Evolutionary conservation across 352 stramenopile genomes (phyloP).

Genomic region (Peronospora belbahrii): DNA sequence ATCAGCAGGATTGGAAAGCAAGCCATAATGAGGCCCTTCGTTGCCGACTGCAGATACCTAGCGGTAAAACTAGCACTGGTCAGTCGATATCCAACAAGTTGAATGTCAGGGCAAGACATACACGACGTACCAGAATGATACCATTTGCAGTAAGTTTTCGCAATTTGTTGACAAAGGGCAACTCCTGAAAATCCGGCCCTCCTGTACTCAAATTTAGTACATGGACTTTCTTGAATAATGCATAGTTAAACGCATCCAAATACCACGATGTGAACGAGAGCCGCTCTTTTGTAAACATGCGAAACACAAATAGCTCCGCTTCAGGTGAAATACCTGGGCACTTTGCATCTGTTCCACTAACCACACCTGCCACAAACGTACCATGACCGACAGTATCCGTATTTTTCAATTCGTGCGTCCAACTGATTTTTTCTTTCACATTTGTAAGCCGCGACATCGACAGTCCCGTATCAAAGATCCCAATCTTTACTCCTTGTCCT

Average conservation of each 20-base stretch:
- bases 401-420: conserved; percentile 78
- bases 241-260: conserved; percentile 87
- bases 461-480: conserved; percentile 83
- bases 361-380: conserved; percentile 77
- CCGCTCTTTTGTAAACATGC: conserved; percentile 82
- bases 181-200: conserved; percentile 76
- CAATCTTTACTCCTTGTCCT: conserved; percentile 71
- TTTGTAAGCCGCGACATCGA: conserved; percentile 42
- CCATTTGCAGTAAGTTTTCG: conserved; percentile 69
- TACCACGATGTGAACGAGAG: conserved; percentile 88
- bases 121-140: conserved; percentile 51
- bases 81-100: neutral
- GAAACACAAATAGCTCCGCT: conserved; percentile 70
- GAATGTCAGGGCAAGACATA: neutral
- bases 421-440: conserved; percentile 79
- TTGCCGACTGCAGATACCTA: conserved; percentile 81
- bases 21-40: conserved; percentile 75
- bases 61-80: neutral
- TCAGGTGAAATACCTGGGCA: conserved; percentile 78
- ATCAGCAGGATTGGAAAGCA: conserved; percentile 80
- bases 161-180: conserved; percentile 86
- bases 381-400: conserved; percentile 70
- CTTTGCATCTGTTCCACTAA: conserved; percentile 42
- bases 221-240: conserved; percentile 63
- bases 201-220: conserved; percentile 85